These are phyloP conservation scores for Aspergillus baeticus DNA, from an alignment of 495 filamentous ascomycete genomes.

Conservation along the genomic window DNA sequence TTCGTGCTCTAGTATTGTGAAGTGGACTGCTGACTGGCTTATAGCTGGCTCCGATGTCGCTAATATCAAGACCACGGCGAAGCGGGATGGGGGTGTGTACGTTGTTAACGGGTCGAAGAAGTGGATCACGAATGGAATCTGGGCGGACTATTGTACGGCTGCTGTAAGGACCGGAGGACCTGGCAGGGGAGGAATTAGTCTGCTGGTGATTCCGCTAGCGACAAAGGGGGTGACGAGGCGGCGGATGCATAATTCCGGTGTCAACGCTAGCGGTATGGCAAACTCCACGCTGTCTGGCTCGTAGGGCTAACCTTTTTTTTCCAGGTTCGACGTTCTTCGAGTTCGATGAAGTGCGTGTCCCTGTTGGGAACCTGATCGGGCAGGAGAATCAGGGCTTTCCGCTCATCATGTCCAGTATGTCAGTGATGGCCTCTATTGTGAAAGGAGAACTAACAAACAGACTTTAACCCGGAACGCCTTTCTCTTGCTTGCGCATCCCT, in stretches of 20 bases:
- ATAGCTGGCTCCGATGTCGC: conserved; percentile 55
- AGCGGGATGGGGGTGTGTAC: conserved; percentile 44
- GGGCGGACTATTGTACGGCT: conserved; percentile 54
- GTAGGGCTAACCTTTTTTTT: too few species aligned
- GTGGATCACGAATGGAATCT: conserved; percentile 58
- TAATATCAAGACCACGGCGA: conserved; percentile 50
- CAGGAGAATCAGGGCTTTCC: conserved; percentile 49
- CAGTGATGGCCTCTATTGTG: neutral
- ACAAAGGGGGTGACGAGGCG: conserved; percentile 56
- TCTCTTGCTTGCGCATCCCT: conserved; percentile 41
- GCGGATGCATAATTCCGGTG: conserved; percentile 76
- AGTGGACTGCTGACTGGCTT: neutral
- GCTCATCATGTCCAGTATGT: conserved; percentile 49
- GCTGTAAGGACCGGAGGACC: conserved; percentile 54
- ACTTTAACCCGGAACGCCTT: conserved; percentile 50
- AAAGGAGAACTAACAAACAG: conserved; percentile 13
- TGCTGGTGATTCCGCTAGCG: conserved; percentile 51
- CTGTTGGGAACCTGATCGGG: conserved; percentile 41
- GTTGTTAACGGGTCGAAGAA: conserved; percentile 57
- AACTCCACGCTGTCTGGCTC: too few species aligned
- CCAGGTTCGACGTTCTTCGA: conserved; percentile 47
- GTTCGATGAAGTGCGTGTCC: conserved; percentile 47
- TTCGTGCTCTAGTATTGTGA: neutral
- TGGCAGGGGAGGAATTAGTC: conserved; percentile 45
- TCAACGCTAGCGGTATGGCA: conserved; percentile 36